phyloP scores from a whole-genome alignment of 1,139 yeast genomes.

The Casaregolazyma lundiana region DNA sequence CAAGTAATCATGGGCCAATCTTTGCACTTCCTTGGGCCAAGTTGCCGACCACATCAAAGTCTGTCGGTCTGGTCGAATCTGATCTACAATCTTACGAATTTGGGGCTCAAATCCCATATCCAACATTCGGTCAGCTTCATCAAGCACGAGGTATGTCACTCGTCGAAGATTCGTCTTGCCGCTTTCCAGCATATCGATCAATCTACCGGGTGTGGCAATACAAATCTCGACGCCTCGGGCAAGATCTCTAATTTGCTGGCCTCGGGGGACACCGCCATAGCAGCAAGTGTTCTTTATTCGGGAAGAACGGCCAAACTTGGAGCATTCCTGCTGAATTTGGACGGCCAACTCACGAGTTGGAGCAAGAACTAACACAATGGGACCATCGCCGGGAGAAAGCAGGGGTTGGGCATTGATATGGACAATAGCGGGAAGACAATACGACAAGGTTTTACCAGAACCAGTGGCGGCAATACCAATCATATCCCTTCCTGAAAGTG shows the following conservation, averaged over 20 bases:
- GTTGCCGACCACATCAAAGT: conserved; percentile 99
- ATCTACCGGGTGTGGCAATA: conserved; percentile 97
- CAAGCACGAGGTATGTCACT: conserved; percentile 93
- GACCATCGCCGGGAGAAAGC: conserved; percentile 92
- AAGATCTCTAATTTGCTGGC: conserved; percentile 93
- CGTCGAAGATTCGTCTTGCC: conserved; percentile 94
- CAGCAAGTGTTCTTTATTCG: conserved; percentile 96
- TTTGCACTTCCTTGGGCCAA: conserved; percentile 98
- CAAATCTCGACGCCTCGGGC: conserved; percentile 92
- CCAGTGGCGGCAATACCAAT: conserved; percentile 99
- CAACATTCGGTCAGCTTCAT: conserved; percentile 84
- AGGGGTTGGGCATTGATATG: conserved; percentile 98
- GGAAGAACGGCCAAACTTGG: conserved; percentile 87
- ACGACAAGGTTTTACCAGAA: conserved; percentile 95
- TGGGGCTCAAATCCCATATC: conserved; percentile 98
- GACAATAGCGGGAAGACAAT: conserved; percentile 93
- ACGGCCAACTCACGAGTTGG: conserved; percentile 99
- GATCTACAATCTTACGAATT: conserved; percentile 90
- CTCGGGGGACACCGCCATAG: conserved; percentile 98
- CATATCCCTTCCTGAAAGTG: conserved; percentile 96
- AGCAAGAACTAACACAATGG: conserved; percentile 90
- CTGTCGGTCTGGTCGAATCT: conserved; percentile 96
- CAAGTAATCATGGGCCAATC: conserved; percentile 85
- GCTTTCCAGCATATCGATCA: conserved; percentile 93
- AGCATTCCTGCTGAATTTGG: conserved; percentile 93